Conservation (phyloP, 2,329 filamentous ascomycete species). For the Daldinia sp. region DNA sequence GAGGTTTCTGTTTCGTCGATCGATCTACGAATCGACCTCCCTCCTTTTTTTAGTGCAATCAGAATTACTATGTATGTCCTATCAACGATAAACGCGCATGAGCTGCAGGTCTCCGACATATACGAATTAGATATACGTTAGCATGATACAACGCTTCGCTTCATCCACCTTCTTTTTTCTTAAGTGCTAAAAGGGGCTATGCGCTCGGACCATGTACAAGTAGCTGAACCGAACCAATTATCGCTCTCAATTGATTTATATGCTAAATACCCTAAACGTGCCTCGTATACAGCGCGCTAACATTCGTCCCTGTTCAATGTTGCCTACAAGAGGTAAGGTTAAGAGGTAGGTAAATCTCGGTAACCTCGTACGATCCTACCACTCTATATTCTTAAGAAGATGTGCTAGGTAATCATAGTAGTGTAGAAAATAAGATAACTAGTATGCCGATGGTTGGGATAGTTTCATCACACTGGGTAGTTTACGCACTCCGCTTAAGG, state of each 20-base stretch:
- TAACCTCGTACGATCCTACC: not conserved
- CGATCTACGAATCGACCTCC: constrained; percentile 32
- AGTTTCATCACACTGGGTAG: too few relatives aligned
- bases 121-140: constrained; percentile 36
- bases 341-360: not conserved
- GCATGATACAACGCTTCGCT: constrained; percentile 17
- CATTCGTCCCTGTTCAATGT: not conserved
- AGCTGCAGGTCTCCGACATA: constrained; percentile 34
- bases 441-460: too few relatives aligned
- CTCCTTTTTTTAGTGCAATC: constrained; percentile 17
- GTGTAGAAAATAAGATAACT: too few relatives aligned
- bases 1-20: constrained; percentile 18
- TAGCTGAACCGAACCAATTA: not conserved
- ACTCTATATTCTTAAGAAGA: not conserved
- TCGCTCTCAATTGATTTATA: not conserved
- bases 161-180: constrained; percentile 16
- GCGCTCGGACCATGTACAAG: constrained; percentile 3
- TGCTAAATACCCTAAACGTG: not conserved
- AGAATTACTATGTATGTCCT: constrained; percentile 2
- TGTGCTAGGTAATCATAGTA: too few relatives aligned
- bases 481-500: too few relatives aligned
- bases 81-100: constrained; percentile 4
- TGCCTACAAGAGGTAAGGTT: not conserved
- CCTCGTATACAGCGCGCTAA: not conserved
- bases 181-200: not conserved